These are phyloP conservation scores for Umbilicaria muhlenbergii DNA, from an alignment of 495 filamentous ascomycete genomes.

Conservation along the genomic window DNA sequence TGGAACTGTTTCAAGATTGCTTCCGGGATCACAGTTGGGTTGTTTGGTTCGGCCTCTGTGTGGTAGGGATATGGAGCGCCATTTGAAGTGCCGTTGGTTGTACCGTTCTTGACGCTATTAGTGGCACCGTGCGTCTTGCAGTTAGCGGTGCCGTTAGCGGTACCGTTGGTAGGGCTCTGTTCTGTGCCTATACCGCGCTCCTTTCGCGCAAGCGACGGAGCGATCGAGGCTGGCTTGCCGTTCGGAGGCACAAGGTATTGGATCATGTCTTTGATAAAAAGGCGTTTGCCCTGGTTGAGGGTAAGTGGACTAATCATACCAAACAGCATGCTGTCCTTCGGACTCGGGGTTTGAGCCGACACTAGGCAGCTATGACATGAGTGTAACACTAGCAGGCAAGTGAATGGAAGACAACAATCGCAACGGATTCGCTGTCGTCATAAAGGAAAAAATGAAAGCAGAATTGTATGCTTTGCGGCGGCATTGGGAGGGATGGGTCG, in stretches of 20 bases:
- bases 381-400: too few species aligned
- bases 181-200: slow-evolving; percentile 47
- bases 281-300: slow-evolving; percentile 45
- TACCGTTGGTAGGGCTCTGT: slow-evolving; percentile 13
- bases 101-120: slow-evolving; percentile 14
- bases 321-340: too few species aligned
- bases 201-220: slow-evolving; percentile 51
- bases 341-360: too few species aligned
- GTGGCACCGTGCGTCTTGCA: slow-evolving; percentile 6
- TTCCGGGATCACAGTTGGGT: slow-evolving; percentile 72
- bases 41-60: slow-evolving; percentile 41
- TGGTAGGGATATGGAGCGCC: slow-evolving; percentile 38
- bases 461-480: slow-evolving; percentile 1
- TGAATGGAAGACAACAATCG: too few species aligned
- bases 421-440: too few species aligned
- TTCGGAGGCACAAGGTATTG: slow-evolving; percentile 75
- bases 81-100: slow-evolving; percentile 4
- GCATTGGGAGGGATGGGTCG: slow-evolving; percentile 22
- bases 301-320: slow-evolving; percentile 21
- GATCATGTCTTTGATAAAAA: slow-evolving; percentile 96
- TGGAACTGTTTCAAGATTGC: slow-evolving; percentile 59
- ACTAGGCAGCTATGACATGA: too few species aligned
- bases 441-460: neutral
- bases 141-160: slow-evolving; percentile 14
- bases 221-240: slow-evolving; percentile 47